Conservation (phyloP, 805 yeast genomes). For the Candida golubevii region DNA sequence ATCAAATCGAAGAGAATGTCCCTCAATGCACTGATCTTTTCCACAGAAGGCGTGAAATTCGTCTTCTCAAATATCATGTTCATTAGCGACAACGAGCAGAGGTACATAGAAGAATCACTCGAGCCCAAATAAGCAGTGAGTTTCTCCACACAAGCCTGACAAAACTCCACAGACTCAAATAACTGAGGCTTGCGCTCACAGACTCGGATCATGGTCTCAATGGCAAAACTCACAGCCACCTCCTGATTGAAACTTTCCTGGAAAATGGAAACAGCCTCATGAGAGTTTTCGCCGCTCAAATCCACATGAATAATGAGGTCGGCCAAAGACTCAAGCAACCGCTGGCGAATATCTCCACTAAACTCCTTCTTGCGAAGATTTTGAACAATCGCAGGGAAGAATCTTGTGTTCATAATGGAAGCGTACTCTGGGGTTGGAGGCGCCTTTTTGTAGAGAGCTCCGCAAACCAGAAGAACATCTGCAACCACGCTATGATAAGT, state of each 20-base stretch:
- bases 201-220: constrained; percentile 23
- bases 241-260: constrained; percentile 24
- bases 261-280: constrained; percentile 15
- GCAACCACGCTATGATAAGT: constrained; percentile 24
- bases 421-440: constrained; percentile 1
- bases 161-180: constrained; percentile 13
- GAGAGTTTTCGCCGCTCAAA: constrained; percentile 7
- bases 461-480: constrained; percentile 26
- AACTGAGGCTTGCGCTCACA: constrained; percentile 13
- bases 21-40: constrained; percentile 1
- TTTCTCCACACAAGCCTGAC: constrained; percentile 17
- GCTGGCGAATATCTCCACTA: constrained; percentile 28
- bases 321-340: constrained; percentile 23
- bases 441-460: constrained; percentile 14
- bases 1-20: constrained; percentile 10
- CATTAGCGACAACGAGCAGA: constrained; percentile 20
- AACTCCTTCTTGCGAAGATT: constrained; percentile 19
- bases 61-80: constrained; percentile 8
- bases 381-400: constrained; percentile 17
- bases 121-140: constrained; percentile 22
- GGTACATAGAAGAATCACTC: constrained; percentile 24
- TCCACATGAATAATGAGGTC: constrained; percentile 16
- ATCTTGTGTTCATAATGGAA: constrained; percentile 8
- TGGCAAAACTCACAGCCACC: constrained; percentile 22
- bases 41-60: background rate